A percentile compares a stretch with the other conserved stretches of the same genome.
These are phyloP conservation scores for Epicoccum sorghinum DNA, from an alignment of 2,329 filamentous ascomycete genomes.

Conservation along the genomic window DNA sequence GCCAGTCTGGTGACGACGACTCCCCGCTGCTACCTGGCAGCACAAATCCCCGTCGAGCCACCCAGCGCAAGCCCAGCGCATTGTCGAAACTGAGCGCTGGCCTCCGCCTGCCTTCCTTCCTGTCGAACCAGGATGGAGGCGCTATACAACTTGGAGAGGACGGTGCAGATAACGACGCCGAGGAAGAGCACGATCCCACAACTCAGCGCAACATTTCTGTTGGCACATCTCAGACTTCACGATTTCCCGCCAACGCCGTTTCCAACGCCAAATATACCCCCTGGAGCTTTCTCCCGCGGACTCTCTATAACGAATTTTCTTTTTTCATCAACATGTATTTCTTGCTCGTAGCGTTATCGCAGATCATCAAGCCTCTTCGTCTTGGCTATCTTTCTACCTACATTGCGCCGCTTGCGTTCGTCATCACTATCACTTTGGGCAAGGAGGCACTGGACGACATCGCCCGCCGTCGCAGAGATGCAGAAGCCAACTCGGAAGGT, in stretches of 20 bases:
- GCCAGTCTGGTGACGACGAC: constrained; percentile 68
- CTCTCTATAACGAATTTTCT: constrained; percentile 97
- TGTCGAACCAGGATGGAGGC: constrained; percentile 47
- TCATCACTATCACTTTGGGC: constrained; percentile 87
- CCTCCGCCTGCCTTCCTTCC: constrained; percentile 71
- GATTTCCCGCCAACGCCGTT: constrained; percentile 87
- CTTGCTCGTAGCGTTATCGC: constrained; percentile 89
- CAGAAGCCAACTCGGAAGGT: constrained; percentile 90
- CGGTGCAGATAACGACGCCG: constrained; percentile 50
- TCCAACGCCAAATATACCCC: constrained; percentile 98
- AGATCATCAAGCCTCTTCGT: constrained; percentile 84
- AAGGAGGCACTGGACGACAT: constrained; percentile 98
- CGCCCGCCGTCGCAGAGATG: constrained; percentile 80
- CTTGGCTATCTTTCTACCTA: constrained; percentile 97
- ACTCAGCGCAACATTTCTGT: constrained; percentile 77
- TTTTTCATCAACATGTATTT: constrained; percentile 99
- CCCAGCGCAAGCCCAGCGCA: constrained; percentile 35
- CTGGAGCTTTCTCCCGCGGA: constrained; percentile 90
- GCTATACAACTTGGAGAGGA: constrained; percentile 32
- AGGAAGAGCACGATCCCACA: constrained; percentile 62
- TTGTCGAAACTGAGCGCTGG: constrained; percentile 58
- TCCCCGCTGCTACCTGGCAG: constrained; percentile 69
- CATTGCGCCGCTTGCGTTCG: constrained; percentile 88
- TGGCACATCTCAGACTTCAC: constrained; percentile 72
- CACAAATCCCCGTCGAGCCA: constrained; percentile 26